These are phyloP conservation scores for Xylaria sp. DNA, from an alignment of 2,329 filamentous ascomycete genomes.

Conservation along the genomic window DNA sequence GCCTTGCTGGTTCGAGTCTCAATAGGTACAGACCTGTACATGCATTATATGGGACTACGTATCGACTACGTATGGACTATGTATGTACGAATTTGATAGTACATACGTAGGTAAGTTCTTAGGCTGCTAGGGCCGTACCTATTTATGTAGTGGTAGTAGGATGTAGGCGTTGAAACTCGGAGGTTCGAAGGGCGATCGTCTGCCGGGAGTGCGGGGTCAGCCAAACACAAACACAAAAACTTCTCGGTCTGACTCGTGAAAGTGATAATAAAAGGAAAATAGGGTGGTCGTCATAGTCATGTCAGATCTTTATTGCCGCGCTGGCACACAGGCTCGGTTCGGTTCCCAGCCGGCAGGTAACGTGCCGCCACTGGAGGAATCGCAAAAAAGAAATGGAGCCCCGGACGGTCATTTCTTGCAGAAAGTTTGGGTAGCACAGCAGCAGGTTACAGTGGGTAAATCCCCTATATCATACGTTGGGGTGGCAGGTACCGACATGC, in stretches of 20 bases:
- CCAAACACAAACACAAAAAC: neutral
- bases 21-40: too few species aligned
- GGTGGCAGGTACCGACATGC: slow-evolving; percentile 11
- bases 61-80: neutral
- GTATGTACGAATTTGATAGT: neutral
- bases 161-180: too few species aligned
- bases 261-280: neutral
- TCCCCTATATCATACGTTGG: neutral
- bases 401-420: slow-evolving; percentile 16
- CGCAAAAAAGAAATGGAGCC: slow-evolving; percentile 24
- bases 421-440: slow-evolving; percentile 22
- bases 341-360: slow-evolving; percentile 8
- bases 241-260: slow-evolving; percentile 19
- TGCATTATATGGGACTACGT: too few species aligned
- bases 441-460: slow-evolving; percentile 15
- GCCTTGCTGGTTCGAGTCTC: too few species aligned
- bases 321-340: slow-evolving; percentile 7
- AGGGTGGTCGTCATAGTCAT: slow-evolving; percentile 21
- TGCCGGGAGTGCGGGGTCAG: neutral
- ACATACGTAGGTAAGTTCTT: neutral
- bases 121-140: too few species aligned
- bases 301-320: slow-evolving; percentile 26
- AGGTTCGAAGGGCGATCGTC: neutral
- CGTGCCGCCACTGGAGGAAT: slow-evolving; percentile 19
- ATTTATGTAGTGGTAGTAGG: neutral